Percentiles rank a stretch among this genome's conserved stretches.
phyloP scores from a whole-genome alignment of 495 filamentous ascomycete species.

The Cryomyces minteri region DNA sequence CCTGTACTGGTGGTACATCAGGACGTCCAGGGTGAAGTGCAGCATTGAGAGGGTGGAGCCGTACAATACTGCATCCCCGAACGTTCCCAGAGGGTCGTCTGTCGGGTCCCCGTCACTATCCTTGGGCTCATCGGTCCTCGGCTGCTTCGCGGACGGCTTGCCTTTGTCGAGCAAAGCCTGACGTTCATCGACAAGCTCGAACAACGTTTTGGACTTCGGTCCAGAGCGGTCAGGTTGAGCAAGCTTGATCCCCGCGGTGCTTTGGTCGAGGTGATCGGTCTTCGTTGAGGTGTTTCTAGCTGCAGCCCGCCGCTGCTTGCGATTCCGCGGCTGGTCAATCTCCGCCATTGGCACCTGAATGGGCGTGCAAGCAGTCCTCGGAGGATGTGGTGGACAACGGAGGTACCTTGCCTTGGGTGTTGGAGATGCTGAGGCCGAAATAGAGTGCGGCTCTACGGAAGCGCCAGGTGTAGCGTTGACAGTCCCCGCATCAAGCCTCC shows the following conservation, averaged over 20 bases:
- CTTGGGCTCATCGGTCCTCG: conserved; percentile 10
- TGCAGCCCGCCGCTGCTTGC: background rate
- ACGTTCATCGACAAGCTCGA: conserved; percentile 43
- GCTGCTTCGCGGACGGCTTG: conserved; percentile 14
- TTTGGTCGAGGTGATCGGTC: background rate
- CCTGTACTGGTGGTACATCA: conserved; percentile 85
- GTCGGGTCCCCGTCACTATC: conserved; percentile 16
- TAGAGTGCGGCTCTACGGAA: too few species aligned
- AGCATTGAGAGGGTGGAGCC: conserved; percentile 56
- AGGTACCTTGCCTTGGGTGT: too few species aligned
- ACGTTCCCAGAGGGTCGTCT: conserved; percentile 28
- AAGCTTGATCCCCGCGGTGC: conserved; percentile 17
- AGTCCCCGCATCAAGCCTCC: too few species aligned
- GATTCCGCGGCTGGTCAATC: background rate
- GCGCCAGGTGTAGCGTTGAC: too few species aligned
- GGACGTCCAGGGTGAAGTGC: conserved; percentile 72
- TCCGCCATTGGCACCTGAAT: background rate
- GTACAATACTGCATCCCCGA: conserved; percentile 45
- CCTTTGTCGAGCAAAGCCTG: conserved; percentile 28
- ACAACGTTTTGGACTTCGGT: conserved; percentile 37
- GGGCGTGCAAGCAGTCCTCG: too few species aligned
- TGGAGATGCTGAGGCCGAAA: too few species aligned
- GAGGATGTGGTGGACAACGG: too few species aligned
- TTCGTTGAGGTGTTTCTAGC: background rate
- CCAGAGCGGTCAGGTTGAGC: conserved; percentile 38